These are phyloP conservation scores for Solanum aculeatissimum DNA, from an alignment of 305 asterid species.

Conservation along the genomic window DNA sequence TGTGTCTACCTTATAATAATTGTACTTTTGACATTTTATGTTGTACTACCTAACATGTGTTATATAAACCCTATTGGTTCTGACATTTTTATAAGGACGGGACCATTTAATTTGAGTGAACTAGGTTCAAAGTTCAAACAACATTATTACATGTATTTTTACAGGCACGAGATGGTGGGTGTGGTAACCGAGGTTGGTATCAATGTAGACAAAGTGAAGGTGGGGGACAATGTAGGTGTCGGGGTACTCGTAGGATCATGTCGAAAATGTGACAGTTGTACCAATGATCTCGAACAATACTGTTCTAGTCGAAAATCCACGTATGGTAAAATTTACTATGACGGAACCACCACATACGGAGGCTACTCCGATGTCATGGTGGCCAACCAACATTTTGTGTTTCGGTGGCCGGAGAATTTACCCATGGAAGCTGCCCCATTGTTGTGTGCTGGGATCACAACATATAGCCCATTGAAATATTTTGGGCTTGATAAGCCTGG, in stretches of 20 bases:
- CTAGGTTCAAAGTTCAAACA: too few relatives aligned
- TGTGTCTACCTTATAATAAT: neutral
- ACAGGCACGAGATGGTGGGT: conserved; percentile 34
- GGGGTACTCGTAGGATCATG: conserved; percentile 36
- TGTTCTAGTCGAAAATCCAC: conserved; percentile 20
- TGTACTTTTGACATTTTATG: neutral
- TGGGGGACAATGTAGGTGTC: conserved; percentile 37
- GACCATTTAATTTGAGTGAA: too few relatives aligned
- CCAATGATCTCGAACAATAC: conserved; percentile 27
- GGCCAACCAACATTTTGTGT: conserved; percentile 19
- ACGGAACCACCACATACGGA: conserved; percentile 27
- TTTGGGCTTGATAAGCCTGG: conserved; percentile 35
- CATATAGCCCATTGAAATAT: conserved; percentile 29
- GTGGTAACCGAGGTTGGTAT: conserved; percentile 28
- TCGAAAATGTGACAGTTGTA: conserved; percentile 20
- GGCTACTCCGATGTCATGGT: conserved; percentile 40
- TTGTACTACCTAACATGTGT: too few relatives aligned
- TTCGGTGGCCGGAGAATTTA: conserved; percentile 32
- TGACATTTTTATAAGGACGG: too few relatives aligned
- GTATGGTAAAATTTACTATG: conserved; percentile 6
- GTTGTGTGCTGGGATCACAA: conserved; percentile 28
- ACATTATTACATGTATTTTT: neutral
- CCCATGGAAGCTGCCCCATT: conserved; percentile 36
- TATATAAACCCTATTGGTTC: too few relatives aligned
- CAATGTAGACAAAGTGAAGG: conserved; percentile 24